phyloP scores from a whole-genome alignment of 1,284 basidiomycete species.

The Anthracocystis setariae region DNA sequence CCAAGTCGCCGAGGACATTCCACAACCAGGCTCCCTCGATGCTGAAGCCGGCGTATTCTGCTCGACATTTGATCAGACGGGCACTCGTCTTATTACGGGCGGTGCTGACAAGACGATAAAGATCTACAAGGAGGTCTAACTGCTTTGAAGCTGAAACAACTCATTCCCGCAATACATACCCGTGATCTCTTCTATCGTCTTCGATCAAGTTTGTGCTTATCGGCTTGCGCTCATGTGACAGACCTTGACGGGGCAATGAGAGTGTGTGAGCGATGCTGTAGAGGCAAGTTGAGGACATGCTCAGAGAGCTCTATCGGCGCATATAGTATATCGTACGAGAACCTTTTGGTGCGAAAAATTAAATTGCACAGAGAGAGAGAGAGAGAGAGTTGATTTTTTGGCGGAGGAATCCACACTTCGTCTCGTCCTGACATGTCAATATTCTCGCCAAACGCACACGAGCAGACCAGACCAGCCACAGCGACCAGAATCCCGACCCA shows the following conservation, averaged over 20 bases:
- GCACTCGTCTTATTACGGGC: conserved; percentile 89
- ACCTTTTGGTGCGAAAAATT: conserved; percentile 12
- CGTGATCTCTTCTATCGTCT: background rate
- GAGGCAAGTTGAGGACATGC: no score
- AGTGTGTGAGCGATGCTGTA: no score
- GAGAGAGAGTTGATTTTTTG: no score
- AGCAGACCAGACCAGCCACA: background rate
- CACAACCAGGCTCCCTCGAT: conserved; percentile 95
- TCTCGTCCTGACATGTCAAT: conserved; percentile 9
- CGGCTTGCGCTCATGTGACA: no score
- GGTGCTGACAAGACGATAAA: conserved; percentile 87
- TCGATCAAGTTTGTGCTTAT: background rate
- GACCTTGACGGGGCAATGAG: no score
- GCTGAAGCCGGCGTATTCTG: conserved; percentile 91
- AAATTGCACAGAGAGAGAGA: background rate
- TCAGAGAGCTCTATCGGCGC: no score
- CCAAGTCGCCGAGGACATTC: conserved; percentile 91
- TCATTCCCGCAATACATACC: background rate
- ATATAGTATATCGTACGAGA: background rate
- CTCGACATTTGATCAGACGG: conserved; percentile 94
- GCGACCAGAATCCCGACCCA: conserved; percentile 7
- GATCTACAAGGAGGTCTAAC: conserved; percentile 52
- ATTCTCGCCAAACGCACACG: conserved; percentile 8
- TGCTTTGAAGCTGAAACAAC: background rate
- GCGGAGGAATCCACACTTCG: background rate